Conservation (phyloP, 1,284 basidiomycete species). For the Tausonia pullulans region DNA sequence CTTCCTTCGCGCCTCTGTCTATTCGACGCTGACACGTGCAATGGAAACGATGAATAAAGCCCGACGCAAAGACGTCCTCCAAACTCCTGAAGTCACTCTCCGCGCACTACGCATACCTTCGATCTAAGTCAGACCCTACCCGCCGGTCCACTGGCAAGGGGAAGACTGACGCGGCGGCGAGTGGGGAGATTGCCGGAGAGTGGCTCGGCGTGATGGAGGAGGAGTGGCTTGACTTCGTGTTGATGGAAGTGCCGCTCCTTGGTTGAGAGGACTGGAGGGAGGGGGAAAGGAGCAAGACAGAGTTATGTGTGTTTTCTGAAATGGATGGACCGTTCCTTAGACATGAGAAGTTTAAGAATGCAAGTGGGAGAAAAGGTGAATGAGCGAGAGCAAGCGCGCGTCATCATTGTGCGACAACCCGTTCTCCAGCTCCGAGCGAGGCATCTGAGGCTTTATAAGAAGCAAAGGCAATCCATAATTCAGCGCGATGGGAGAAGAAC, state of each 20-base stretch:
- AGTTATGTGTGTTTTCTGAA: no score
- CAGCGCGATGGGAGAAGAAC: no score
- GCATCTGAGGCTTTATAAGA: no score
- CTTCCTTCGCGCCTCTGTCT: not conserved
- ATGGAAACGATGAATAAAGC: conserved; percentile 40
- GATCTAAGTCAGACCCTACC: conserved; percentile 36
- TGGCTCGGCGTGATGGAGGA: conserved; percentile 84
- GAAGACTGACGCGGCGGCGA: conserved; percentile 34
- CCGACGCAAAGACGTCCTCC: conserved; percentile 73
- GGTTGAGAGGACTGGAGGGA: not conserved
- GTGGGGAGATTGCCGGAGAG: conserved; percentile 60
- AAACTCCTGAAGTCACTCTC: conserved; percentile 66
- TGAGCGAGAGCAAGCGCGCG: no score
- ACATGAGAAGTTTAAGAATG: no score
- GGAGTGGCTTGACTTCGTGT: conserved; percentile 85
- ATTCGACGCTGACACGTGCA: not conserved
- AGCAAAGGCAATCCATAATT: no score
- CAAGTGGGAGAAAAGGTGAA: no score
- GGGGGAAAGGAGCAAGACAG: not conserved
- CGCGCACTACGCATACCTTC: conserved; percentile 68
- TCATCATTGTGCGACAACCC: no score
- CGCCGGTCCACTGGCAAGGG: conserved; percentile 27
- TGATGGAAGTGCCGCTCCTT: conserved; percentile 50
- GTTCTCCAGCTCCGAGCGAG: no score
- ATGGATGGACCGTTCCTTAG: no score